Evolutionary conservation across 768 basidiomycete species (phyloP).

Genomic region (Scleroderma citrinum): DNA sequence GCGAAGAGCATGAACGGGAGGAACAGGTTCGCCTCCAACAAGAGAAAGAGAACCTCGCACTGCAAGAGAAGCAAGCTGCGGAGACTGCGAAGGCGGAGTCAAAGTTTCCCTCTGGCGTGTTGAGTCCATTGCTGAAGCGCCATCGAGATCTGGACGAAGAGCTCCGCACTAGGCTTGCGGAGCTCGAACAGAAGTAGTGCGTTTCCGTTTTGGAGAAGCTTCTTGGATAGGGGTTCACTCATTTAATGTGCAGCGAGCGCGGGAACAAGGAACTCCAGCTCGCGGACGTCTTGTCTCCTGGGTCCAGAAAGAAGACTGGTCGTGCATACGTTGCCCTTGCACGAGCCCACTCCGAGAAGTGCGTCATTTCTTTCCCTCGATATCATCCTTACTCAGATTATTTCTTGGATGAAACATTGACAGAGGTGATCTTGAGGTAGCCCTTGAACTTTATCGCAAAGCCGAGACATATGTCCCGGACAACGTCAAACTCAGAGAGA

Average conservation of each 20-base stretch:
- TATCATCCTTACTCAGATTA: not conserved
- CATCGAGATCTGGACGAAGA: slow-evolving; percentile 68
- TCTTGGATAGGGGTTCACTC: slow-evolving; percentile 9
- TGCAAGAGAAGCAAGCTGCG: slow-evolving; percentile 9
- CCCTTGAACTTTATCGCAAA: slow-evolving; percentile 76
- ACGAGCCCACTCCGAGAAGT: slow-evolving; percentile 78
- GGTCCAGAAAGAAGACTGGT: slow-evolving; percentile 76
- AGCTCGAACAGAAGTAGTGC: slow-evolving; percentile 70
- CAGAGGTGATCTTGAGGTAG: slow-evolving; percentile 76
- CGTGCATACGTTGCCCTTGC: slow-evolving; percentile 81
- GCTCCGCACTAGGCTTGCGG: slow-evolving; percentile 54
- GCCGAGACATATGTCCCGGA: slow-evolving; percentile 83
- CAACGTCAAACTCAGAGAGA: slow-evolving; percentile 79
- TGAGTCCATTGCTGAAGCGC: slow-evolving; percentile 57
- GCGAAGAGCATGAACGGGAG: slow-evolving; percentile 30
- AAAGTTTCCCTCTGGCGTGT: slow-evolving; percentile 33
- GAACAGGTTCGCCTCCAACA: slow-evolving; percentile 23
- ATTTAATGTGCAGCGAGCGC: slow-evolving; percentile 40
- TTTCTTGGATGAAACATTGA: not conserved
- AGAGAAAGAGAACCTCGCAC: slow-evolving; percentile 22
- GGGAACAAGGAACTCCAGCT: slow-evolving; percentile 55
- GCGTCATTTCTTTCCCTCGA: too few relatives aligned
- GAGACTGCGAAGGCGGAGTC: slow-evolving; percentile 9
- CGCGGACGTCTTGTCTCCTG: slow-evolving; percentile 60
- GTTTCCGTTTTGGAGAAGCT: slow-evolving; percentile 22